Percentiles rank a stretch among this genome's conserved stretches.
phyloP scores from a whole-genome alignment of 2,329 filamentous ascomycete genomes.

The Arthroderma sp. region DNA sequence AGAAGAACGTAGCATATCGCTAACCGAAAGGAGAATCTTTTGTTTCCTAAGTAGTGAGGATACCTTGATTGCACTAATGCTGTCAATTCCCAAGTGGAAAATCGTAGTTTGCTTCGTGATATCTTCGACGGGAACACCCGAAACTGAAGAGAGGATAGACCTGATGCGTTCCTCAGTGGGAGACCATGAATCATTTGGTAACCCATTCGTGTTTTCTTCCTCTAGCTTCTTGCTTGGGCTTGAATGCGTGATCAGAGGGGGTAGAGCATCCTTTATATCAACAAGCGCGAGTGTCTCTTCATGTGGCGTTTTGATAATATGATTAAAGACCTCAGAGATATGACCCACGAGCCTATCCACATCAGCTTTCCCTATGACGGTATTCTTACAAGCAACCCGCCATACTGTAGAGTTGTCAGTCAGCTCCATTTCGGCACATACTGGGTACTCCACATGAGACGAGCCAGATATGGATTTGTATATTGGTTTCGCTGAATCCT shows the following conservation, averaged over 20 bases:
- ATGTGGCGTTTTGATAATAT: conserved; percentile 40
- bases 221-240: too few species aligned
- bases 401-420: conserved; percentile 46
- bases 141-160: conserved; percentile 41
- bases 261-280: conserved; percentile 16
- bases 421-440: conserved; percentile 70
- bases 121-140: conserved; percentile 43
- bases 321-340: conserved; percentile 47
- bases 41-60: conserved; percentile 53
- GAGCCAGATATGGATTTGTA: conserved; percentile 50
- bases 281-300: conserved; percentile 43
- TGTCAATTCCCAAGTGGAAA: conserved; percentile 79
- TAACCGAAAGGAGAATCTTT: conserved; percentile 51
- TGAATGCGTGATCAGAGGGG: too few species aligned
- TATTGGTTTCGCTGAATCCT: conserved; percentile 23
- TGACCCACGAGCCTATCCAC: conserved; percentile 41
- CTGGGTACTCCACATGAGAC: conserved; percentile 64
- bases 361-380: conserved; percentile 36
- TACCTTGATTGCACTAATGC: conserved; percentile 80
- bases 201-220: too few species aligned
- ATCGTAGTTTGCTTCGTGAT: conserved; percentile 53
- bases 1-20: conserved; percentile 54
- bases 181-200: conserved; percentile 14
- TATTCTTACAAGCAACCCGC: conserved; percentile 56
- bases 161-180: conserved; percentile 29